Evolutionary conservation across 2,329 filamentous ascomycete genomes (phyloP), one percentile per base, ranked within the genome.

Genomic region (Epichloe elymi): DNA sequence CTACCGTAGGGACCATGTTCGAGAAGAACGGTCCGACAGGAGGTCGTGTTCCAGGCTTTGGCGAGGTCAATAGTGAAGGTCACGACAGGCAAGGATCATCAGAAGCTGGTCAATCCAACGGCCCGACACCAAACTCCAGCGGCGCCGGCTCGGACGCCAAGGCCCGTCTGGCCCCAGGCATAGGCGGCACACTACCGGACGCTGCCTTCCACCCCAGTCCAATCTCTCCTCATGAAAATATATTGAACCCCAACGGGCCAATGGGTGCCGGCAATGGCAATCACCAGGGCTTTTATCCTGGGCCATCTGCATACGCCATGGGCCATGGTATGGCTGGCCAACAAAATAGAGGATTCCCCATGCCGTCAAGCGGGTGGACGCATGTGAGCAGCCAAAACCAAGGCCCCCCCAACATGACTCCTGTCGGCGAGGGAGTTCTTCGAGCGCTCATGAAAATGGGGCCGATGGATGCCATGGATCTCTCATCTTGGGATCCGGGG

Each of bases 71-170:
- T 49, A 74, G 71, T n/a, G 64, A 67, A 15, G 66, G 65, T 20
- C 74, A 72, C 48, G 74, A 75, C 41, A 60, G 72, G 51, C 74
- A 72, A 1, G 67, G 65, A 3, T 78, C 76, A 0, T 70, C 75
- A 2, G 75, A 76, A 17, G 70, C 68, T 20, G 70, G 68, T 6
- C 66, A 66, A 46, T 80, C 78, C 3, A 77, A 71, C 54, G 67
- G 74, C n/a, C 76, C 73, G 20, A 82, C 79, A 11, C 79, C 79
- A 3, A 81, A 77, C 57, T 82, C 79, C 4, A 79, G 74, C 58
- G 61, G 52, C 51, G 57, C 54, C 40, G 55, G 57, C 20, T 64
- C 66, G 14, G 65, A 67, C 7, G 56, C 57, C 14, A 59, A 61
- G 33, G 61, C 51, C 48, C 63, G 56, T 54, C 55, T 60, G 30